Evolutionary conservation across 192 early-diverging fungal genomes (phyloP).

Genomic region (Geranomyces michiganensis): DNA sequence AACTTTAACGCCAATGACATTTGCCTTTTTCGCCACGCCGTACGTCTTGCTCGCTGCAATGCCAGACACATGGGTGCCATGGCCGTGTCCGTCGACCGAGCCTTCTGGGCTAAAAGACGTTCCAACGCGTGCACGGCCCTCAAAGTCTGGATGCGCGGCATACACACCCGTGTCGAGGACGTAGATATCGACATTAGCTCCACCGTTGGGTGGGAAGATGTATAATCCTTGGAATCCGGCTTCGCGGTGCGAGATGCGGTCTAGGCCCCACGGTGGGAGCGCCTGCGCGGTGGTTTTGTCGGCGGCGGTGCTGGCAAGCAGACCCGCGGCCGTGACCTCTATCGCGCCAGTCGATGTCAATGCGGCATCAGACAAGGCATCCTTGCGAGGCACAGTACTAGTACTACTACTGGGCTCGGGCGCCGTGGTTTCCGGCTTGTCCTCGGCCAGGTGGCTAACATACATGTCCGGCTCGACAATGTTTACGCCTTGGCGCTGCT

Average conservation of each 20-base stretch:
- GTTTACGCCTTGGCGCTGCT: background rate
- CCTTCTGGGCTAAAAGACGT: constrained; percentile 43
- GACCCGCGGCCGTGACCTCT: background rate
- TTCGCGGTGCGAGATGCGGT: constrained; percentile 40
- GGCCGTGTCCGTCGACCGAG: constrained; percentile 48
- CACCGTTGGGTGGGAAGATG: constrained; percentile 27
- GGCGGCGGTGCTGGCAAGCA: background rate
- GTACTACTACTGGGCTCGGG: constrained; percentile 8
- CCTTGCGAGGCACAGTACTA: no score
- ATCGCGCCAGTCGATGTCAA: constrained; percentile 32
- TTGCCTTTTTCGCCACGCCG: constrained; percentile 64
- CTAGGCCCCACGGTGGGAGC: constrained; percentile 38
- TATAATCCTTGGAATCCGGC: constrained; percentile 32
- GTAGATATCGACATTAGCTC: constrained; percentile 44
- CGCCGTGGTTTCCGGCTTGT: no score
- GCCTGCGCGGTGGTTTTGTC: background rate
- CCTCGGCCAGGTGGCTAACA: background rate
- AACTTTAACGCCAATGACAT: constrained; percentile 62
- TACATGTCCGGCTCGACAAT: constrained; percentile 24
- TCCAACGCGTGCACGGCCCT: constrained; percentile 52
- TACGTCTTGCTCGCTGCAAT: constrained; percentile 44
- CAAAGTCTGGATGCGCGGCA: constrained; percentile 47
- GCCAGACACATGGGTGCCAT: constrained; percentile 61
- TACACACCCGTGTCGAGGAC: constrained; percentile 55
- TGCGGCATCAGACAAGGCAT: constrained; percentile 29